Conservation (phyloP, 257 asterid genomes). For the Solanum chiquidenum region DNA sequence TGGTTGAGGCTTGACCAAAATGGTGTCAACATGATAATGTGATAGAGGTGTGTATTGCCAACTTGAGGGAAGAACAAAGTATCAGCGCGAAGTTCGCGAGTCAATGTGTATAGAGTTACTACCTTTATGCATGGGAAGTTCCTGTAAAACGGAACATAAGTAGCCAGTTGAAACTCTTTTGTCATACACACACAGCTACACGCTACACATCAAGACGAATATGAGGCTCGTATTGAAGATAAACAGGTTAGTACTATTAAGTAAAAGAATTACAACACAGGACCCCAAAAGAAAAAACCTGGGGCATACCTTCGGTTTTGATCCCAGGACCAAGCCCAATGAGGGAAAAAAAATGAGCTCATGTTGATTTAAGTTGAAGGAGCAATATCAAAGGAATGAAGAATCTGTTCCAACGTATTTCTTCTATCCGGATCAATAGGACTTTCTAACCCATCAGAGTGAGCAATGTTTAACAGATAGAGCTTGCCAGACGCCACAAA, state of each 20-base stretch:
- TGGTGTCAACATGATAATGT: background rate
- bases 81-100: background rate
- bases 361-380: conserved; percentile 25
- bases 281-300: background rate
- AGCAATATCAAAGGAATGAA: conserved; percentile 67
- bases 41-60: background rate
- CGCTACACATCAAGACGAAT: background rate
- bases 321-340: background rate
- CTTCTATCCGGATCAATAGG: conserved; percentile 48
- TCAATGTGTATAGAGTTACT: background rate
- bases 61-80: background rate
- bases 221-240: background rate
- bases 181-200: background rate
- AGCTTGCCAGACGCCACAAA: conserved; percentile 73
- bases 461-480: conserved; percentile 62
- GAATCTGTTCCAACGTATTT: conserved; percentile 51
- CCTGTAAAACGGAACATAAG: background rate
- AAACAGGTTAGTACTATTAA: background rate
- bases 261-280: background rate
- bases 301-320: background rate
- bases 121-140: too few species aligned
- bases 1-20: background rate
- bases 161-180: background rate
- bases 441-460: conserved; percentile 52
- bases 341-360: background rate